Conservation (phyloP, 805 yeast species). For the Ogataea trehalophila region DNA sequence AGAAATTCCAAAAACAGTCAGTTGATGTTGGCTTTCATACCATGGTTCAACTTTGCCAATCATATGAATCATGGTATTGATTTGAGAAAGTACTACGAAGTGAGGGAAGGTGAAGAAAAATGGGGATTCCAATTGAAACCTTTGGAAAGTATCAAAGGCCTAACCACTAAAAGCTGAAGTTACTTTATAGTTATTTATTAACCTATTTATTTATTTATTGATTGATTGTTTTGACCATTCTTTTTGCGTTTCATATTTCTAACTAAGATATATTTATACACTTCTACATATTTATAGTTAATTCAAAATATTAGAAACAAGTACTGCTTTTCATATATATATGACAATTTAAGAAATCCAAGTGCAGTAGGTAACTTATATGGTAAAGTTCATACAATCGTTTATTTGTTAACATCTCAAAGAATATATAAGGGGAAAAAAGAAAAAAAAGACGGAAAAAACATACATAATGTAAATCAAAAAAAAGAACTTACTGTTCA, state of each 20-base stretch:
- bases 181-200: conserved; percentile 1
- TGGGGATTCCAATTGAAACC: conserved; percentile 49
- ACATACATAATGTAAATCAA: not conserved
- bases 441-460: not conserved
- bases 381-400: no score
- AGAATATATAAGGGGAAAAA: not conserved
- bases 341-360: not conserved
- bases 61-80: conserved; percentile 84
- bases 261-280: not conserved
- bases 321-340: no score
- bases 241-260: not conserved
- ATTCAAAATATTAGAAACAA: no score
- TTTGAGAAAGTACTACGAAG: conserved; percentile 52
- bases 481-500: not conserved
- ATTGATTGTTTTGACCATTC: conserved; percentile 1
- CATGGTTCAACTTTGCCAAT: conserved; percentile 77
- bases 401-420: not conserved
- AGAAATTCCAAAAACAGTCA: conserved; percentile 74
- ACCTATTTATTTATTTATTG: conserved; percentile 10
- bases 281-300: not conserved
- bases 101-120: conserved; percentile 52
- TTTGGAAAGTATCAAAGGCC: conserved; percentile 3
- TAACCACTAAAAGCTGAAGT: no score
- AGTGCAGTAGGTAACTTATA: not conserved
- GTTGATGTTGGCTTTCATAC: conserved; percentile 54